Conservation (phyloP, 1,284 basidiomycete species). For the Ganoderma sp. region DNA sequence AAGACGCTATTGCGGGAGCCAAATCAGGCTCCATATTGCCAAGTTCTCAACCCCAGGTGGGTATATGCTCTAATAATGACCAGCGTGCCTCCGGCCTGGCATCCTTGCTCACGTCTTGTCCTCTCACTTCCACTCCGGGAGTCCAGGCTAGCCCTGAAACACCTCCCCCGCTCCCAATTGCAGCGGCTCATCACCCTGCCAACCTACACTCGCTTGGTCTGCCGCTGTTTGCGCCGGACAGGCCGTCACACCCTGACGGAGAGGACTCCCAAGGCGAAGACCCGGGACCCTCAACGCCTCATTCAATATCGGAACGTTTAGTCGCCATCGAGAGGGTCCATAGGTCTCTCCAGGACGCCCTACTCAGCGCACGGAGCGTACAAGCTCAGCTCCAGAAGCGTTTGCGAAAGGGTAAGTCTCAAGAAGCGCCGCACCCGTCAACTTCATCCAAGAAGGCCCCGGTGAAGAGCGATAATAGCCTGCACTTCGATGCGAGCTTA, state of each 20-base stretch:
- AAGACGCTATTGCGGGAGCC: background rate
- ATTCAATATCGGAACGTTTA: conserved; percentile 29
- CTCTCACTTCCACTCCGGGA: background rate
- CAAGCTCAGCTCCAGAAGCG: conserved; percentile 24
- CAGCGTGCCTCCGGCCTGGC: conserved; percentile 1
- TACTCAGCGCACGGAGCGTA: conserved; percentile 21
- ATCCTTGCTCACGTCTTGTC: background rate
- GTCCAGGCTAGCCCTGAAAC: conserved; percentile 18
- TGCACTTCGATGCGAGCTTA: conserved; percentile 18
- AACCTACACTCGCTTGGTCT: conserved; percentile 34
- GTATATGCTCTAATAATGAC: background rate
- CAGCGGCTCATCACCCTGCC: conserved; percentile 55
- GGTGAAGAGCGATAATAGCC: background rate
- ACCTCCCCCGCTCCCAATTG: conserved; percentile 47
- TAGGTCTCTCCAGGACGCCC: conserved; percentile 25
- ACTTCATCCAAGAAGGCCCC: background rate
- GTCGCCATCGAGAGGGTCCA: conserved; percentile 23
- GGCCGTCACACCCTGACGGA: conserved; percentile 1
- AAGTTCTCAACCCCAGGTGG: background rate
- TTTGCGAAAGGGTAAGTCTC: conserved; percentile 13
- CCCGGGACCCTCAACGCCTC: conserved; percentile 7
- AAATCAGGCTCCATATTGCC: conserved; percentile 2
- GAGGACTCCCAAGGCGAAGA: background rate
- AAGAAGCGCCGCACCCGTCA: background rate
- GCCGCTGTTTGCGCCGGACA: conserved; percentile 25